These are phyloP conservation scores for Coniochaeta pulveracea DNA, from an alignment of 2,329 filamentous ascomycete species.

Conservation along the genomic window DNA sequence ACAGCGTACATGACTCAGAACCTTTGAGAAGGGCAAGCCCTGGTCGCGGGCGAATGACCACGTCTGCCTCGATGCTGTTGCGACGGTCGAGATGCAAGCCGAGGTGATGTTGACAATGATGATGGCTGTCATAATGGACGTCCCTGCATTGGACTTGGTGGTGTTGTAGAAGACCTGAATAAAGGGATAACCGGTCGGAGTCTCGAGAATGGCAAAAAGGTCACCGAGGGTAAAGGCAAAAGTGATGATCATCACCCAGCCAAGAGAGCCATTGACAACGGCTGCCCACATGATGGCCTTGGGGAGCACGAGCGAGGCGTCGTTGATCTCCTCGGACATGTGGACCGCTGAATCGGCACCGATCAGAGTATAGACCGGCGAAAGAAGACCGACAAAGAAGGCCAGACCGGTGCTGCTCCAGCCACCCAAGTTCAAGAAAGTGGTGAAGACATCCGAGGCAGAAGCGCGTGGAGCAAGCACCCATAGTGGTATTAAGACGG, in stretches of 20 bases:
- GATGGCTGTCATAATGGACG: constrained; percentile 36
- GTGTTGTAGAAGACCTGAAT: constrained; percentile 46
- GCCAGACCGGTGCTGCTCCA: constrained; percentile 32
- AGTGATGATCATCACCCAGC: constrained; percentile 24
- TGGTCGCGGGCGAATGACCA: constrained; percentile 41
- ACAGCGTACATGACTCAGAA: constrained; percentile 24
- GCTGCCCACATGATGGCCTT: constrained; percentile 23
- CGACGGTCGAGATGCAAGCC: constrained; percentile 40
- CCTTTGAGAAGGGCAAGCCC: constrained; percentile 24
- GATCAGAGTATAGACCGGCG: constrained; percentile 23
- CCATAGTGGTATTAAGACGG: constrained; percentile 16
- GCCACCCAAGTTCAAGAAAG: constrained; percentile 34
- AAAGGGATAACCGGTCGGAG: constrained; percentile 41
- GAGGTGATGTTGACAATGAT: constrained; percentile 35
- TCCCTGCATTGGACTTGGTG: constrained; percentile 32
- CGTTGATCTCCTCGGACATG: constrained; percentile 26
- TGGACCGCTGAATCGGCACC: constrained; percentile 23
- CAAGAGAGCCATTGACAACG: constrained; percentile 22
- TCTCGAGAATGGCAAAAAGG: constrained; percentile 14
- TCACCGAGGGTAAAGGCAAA: constrained; percentile 24
- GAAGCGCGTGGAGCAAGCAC: constrained; percentile 13
- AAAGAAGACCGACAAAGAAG: constrained; percentile 33
- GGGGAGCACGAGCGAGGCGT: constrained; percentile 22
- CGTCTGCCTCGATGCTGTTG: constrained; percentile 43
- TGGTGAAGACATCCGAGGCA: constrained; percentile 25